Percentiles rank a stretch among this genome's conserved stretches.
These are phyloP conservation scores for Nitzschia sp. DNA, from an alignment of 108 stramenopile genomes.

Conservation along the genomic window DNA sequence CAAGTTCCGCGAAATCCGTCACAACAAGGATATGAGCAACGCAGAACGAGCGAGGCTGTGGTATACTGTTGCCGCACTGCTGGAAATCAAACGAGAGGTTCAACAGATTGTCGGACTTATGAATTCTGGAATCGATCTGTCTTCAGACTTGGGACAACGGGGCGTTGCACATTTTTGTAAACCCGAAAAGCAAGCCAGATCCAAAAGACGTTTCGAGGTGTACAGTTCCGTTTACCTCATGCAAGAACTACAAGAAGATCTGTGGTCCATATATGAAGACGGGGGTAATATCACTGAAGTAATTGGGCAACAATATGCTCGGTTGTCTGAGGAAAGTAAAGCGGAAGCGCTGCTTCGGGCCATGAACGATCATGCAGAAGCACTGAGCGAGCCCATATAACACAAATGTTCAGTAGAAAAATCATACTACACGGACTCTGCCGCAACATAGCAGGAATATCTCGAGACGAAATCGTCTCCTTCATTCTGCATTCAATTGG, in stretches of 20 bases:
- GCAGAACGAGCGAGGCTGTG: not conserved
- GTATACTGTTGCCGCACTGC: not conserved
- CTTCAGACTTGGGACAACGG: not conserved
- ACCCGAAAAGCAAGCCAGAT: not conserved
- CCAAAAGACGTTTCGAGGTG: not conserved
- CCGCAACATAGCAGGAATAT: no score
- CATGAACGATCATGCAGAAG: not conserved
- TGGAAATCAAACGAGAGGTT: constrained; percentile 1
- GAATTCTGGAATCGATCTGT: not conserved
- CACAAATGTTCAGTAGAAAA: not conserved
- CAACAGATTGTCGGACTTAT: not conserved
- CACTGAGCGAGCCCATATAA: no score
- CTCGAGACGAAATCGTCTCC: no score
- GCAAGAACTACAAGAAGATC: constrained; percentile 4
- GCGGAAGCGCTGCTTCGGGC: constrained; percentile 4
- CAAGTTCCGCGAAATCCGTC: constrained; percentile 1
- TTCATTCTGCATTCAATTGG: no score
- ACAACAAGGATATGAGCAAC: not conserved
- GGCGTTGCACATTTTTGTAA: not conserved
- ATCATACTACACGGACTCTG: not conserved
- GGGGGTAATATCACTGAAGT: not conserved
- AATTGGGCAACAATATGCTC: constrained; percentile 4
- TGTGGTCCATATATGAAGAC: not conserved
- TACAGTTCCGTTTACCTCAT: constrained; percentile 3
- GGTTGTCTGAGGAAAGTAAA: not conserved